phyloP scores from a whole-genome alignment of 306 rosid species.

The Dicorynia guianensis region DNA sequence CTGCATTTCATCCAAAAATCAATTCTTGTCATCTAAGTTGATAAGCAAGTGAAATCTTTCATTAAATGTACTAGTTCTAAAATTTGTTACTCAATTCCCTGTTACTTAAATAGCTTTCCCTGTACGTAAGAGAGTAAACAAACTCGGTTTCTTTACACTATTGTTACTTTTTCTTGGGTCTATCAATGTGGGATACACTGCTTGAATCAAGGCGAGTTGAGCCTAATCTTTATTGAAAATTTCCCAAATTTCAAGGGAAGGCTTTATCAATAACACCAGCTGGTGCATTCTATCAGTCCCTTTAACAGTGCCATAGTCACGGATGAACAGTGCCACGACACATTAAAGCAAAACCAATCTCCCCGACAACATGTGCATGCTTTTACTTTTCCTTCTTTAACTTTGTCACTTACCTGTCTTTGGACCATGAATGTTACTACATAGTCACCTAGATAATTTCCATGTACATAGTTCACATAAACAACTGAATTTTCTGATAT shows the following conservation, averaged over 20 bases:
- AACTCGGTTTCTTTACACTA: too few relatives aligned
- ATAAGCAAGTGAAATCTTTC: slow-evolving; percentile 15
- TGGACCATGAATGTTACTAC: not conserved
- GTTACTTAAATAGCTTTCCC: not conserved
- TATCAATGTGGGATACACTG: slow-evolving; percentile 1
- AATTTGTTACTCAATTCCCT: not conserved
- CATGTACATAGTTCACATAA: not conserved
- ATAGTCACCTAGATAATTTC: not conserved
- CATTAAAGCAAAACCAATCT: slow-evolving; percentile 33
- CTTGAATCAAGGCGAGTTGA: not conserved
- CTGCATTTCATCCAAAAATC: slow-evolving; percentile 44
- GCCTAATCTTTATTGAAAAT: too few relatives aligned
- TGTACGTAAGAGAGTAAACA: not conserved
- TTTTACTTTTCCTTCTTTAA: slow-evolving; percentile 18
- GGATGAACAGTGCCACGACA: not conserved
- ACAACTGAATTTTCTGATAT: slow-evolving; percentile 18
- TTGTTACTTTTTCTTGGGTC: not conserved
- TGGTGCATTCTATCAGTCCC: not conserved
- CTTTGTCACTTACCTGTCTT: not conserved
- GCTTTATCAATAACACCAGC: slow-evolving; percentile 9
- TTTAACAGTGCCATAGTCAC: slow-evolving; percentile 31
- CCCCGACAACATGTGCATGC: slow-evolving; percentile 22
- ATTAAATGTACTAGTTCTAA: not conserved
- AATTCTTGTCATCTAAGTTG: slow-evolving; percentile 1
- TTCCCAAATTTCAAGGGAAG: too few relatives aligned